phyloP scores from a whole-genome alignment of 257 asterid species.

The Penstemon eatonii region DNA sequence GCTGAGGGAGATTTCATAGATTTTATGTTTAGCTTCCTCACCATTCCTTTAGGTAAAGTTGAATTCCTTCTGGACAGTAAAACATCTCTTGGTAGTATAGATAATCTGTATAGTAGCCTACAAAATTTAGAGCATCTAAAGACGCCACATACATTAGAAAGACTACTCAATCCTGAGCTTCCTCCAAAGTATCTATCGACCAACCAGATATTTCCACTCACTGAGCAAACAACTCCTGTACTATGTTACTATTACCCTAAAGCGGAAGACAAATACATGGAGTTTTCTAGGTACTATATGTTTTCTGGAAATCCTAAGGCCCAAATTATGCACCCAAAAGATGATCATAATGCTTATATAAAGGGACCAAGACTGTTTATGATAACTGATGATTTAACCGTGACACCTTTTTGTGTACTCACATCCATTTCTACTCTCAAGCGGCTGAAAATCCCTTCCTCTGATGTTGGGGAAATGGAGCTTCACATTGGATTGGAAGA shows the following conservation, averaged over 20 bases:
- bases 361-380: not conserved
- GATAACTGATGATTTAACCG: slow-evolving; percentile 31
- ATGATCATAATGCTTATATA: slow-evolving; percentile 10
- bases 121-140: not conserved
- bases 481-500: slow-evolving; percentile 20
- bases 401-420: slow-evolving; percentile 11
- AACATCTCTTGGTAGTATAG: slow-evolving; percentile 13
- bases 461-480: slow-evolving; percentile 23
- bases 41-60: slow-evolving; percentile 27
- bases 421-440: not conserved
- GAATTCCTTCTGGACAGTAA: slow-evolving; percentile 23
- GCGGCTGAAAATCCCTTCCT: not conserved
- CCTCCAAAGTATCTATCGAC: slow-evolving; percentile 18
- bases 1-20: slow-evolving; percentile 22
- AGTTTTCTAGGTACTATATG: not conserved
- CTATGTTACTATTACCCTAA: not conserved
- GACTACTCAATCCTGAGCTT: slow-evolving; percentile 13
- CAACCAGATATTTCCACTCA: not conserved
- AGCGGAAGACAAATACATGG: not conserved
- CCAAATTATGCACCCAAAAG: not conserved
- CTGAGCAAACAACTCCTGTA: too few species aligned
- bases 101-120: slow-evolving; percentile 27
- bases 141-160: not conserved
- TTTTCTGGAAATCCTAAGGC: not conserved
- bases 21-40: slow-evolving; percentile 24